These are phyloP conservation scores for Sporothrix dimorphospora DNA, from an alignment of 2,329 filamentous ascomycete species.

Conservation along the genomic window DNA sequence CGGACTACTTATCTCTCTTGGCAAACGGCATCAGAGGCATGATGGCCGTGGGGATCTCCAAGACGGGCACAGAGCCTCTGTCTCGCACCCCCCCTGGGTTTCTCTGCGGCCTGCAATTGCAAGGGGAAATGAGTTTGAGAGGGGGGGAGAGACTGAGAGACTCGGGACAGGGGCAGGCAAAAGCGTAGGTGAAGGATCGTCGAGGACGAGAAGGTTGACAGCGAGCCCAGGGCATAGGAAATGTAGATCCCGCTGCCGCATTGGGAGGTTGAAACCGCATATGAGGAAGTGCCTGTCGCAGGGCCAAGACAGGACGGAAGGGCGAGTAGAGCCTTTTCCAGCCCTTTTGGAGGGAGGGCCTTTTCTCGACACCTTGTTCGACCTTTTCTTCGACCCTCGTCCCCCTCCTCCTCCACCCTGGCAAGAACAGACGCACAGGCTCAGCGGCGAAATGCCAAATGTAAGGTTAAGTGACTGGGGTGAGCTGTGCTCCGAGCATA, in stretches of 20 bases:
- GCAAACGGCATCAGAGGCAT: slow-evolving; percentile 31
- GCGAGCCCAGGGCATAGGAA: slow-evolving; percentile 33
- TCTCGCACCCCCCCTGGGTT: not conserved
- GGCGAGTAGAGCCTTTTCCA: not conserved
- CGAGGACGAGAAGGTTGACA: slow-evolving; percentile 1
- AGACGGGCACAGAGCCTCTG: slow-evolving; percentile 19
- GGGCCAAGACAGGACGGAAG: slow-evolving; percentile 32
- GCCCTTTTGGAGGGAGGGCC: not conserved
- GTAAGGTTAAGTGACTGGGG: slow-evolving; percentile 25
- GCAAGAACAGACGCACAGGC: slow-evolving; percentile 19
- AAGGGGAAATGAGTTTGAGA: slow-evolving; percentile 16
- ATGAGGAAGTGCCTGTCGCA: slow-evolving; percentile 38
- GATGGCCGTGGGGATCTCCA: slow-evolving; percentile 27
- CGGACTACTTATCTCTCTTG: slow-evolving; percentile 36
- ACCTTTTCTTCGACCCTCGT: not conserved
- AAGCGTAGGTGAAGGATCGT: slow-evolving; percentile 12
- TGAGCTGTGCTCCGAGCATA: not conserved
- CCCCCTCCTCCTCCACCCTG: not conserved
- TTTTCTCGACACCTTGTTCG: not conserved
- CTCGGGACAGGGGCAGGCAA: not conserved
- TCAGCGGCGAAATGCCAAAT: slow-evolving; percentile 14
- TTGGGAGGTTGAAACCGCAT: slow-evolving; percentile 40
- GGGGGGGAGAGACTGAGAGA: slow-evolving; percentile 9
- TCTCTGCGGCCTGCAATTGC: slow-evolving; percentile 5
- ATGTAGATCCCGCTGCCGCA: slow-evolving; percentile 39